Conservation (phyloP, 176 grass and related monocot species). For the Oryza nivara region DNA sequence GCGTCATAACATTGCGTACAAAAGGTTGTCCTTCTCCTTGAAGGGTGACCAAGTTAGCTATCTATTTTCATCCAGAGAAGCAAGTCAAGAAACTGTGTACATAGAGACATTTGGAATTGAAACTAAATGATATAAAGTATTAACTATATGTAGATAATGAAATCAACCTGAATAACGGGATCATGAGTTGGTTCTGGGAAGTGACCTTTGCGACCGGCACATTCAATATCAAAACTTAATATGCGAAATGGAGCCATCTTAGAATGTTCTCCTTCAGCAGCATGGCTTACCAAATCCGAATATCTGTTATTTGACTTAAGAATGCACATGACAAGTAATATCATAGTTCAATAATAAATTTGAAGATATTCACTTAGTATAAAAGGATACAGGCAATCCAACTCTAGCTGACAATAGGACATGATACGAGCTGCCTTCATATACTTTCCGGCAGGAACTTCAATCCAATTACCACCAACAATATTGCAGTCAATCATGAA, state of each 20-base stretch:
- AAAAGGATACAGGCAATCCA: conserved; percentile 90
- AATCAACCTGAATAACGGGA: conserved; percentile 95
- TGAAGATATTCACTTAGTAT: conserved; percentile 31
- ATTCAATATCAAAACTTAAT: conserved; percentile 99
- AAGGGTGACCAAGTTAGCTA: conserved; percentile 92
- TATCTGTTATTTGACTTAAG: conserved; percentile 66
- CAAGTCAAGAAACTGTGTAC: conserved; percentile 35
- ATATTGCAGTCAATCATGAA: conserved; percentile 98
- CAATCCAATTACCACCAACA: conserved; percentile 98
- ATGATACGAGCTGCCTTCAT: conserved; percentile 72
- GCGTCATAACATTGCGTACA: conserved; percentile 91
- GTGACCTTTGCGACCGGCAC: conserved; percentile 92
- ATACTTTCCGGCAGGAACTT: conserved; percentile 84
- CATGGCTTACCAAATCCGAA: conserved; percentile 85
- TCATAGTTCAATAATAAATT: conserved; percentile 14
- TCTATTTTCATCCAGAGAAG: conserved; percentile 65
- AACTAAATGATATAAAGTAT: conserved; percentile 22
- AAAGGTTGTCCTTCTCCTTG: conserved; percentile 89
- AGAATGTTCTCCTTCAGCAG: conserved; percentile 82
- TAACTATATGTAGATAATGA: conserved; percentile 31
- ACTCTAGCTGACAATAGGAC: conserved; percentile 86
- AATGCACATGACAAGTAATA: conserved; percentile 26
- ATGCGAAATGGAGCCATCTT: conserved; percentile 96
- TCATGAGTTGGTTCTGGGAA: conserved; percentile 99
- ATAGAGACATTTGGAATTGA: conserved; percentile 27